These are phyloP conservation scores for Clonostachys sp. DNA, from an alignment of 2,329 filamentous ascomycete species.

Conservation along the genomic window DNA sequence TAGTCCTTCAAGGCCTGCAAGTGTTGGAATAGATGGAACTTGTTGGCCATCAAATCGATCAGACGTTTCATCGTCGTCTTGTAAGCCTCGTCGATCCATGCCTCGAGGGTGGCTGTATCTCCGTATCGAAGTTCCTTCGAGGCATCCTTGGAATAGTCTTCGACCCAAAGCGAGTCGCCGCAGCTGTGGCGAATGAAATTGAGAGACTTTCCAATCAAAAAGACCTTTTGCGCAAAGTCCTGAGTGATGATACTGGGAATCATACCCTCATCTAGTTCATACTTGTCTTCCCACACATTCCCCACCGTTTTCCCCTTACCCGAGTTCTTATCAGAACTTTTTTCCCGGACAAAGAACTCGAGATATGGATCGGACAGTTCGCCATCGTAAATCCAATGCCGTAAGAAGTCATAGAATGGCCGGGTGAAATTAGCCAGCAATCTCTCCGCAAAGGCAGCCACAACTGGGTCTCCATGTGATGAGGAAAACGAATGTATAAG, in stretches of 20 bases:
- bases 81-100: conserved; percentile 94
- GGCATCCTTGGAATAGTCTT: conserved; percentile 87
- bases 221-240: conserved; percentile 94
- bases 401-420: conserved; percentile 94
- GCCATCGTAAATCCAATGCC: conserved; percentile 97
- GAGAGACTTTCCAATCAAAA: conserved; percentile 93
- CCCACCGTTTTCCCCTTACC: conserved; percentile 60
- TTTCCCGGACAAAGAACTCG: conserved; percentile 93
- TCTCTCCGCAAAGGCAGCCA: conserved; percentile 87
- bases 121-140: conserved; percentile 91
- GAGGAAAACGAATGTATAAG: conserved; percentile 91
- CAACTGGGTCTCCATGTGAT: conserved; percentile 91
- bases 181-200: conserved; percentile 98
- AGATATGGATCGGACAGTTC: conserved; percentile 94
- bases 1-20: conserved; percentile 90
- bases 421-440: conserved; percentile 81
- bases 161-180: conserved; percentile 90
- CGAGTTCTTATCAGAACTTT: conserved; percentile 48
- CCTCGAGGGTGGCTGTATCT: conserved; percentile 85
- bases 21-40: conserved; percentile 93
- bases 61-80: conserved; percentile 96
- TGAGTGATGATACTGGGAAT: conserved; percentile 89
- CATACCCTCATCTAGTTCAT: conserved; percentile 79
- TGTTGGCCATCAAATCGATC: conserved; percentile 88
- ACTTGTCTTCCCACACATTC: conserved; percentile 98